A percentile compares a stretch with the other conserved stretches of the same genome.
Conservation (phyloP, 2,329 filamentous ascomycete species). For the Orbilia javanica region DNA sequence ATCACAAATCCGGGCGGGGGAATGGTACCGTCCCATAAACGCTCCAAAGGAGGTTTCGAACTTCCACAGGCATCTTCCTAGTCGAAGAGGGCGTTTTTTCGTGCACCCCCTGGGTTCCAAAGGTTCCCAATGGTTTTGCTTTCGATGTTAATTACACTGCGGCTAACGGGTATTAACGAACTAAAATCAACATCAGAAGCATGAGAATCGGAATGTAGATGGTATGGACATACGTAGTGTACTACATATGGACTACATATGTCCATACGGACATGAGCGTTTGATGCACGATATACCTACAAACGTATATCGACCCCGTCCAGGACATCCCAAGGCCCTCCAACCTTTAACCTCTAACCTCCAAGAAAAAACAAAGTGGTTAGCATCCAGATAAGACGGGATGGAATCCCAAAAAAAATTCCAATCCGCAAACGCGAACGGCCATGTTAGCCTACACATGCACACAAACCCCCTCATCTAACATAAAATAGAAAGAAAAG, state of each 20-base stretch:
- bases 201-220: not conserved
- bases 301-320: not conserved
- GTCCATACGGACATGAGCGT: not conserved
- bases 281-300: not conserved
- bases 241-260: too few relatives aligned
- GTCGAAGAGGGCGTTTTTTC: conserved; percentile 32
- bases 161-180: conserved; percentile 5
- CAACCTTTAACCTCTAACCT: too few relatives aligned
- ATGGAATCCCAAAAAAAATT: not conserved
- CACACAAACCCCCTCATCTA: not conserved
- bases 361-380: not conserved
- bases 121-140: not conserved
- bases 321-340: not conserved
- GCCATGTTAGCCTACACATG: not conserved
- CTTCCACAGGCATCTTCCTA: conserved; percentile 46
- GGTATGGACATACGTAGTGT: not conserved
- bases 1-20: conserved; percentile 1
- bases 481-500: not conserved
- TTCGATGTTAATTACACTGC: conserved; percentile 15
- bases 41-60: not conserved
- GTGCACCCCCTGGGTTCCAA: not conserved
- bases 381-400: conserved; percentile 16
- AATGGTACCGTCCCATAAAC: not conserved
- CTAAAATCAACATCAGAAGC: not conserved
- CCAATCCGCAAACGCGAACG: conserved; percentile 3